phyloP scores from a whole-genome alignment of 2,329 filamentous ascomycete species.

The Arthrocladium fulminans region DNA sequence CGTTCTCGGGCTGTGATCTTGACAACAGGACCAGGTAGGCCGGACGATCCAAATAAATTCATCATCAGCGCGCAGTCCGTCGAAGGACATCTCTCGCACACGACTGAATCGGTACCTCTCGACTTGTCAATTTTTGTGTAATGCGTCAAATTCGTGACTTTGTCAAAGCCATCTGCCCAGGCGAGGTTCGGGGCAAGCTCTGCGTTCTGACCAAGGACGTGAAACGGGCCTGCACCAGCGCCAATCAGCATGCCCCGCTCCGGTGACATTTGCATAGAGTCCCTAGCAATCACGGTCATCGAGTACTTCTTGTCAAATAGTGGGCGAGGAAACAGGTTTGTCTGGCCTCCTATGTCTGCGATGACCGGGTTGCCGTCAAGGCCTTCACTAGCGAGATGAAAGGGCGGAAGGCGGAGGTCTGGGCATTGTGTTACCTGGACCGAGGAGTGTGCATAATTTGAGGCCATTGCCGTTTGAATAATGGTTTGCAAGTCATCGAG shows the following conservation, averaged over 20 bases:
- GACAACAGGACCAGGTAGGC: conserved; percentile 29
- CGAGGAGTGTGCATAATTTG: not conserved
- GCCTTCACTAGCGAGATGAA: conserved; percentile 32
- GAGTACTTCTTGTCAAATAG: conserved; percentile 30
- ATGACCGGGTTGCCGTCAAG: conserved; percentile 33
- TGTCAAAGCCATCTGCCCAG: conserved; percentile 21
- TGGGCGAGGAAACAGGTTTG: conserved; percentile 33
- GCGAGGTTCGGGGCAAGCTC: conserved; percentile 36
- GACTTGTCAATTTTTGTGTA: conserved; percentile 23
- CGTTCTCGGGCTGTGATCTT: conserved; percentile 30
- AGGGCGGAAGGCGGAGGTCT: conserved; percentile 32
- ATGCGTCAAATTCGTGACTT: conserved; percentile 24
- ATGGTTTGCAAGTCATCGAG: not conserved
- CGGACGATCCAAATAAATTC: conserved; percentile 35
- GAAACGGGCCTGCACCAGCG: conserved; percentile 37
- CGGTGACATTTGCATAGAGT: conserved; percentile 30
- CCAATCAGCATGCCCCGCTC: conserved; percentile 31
- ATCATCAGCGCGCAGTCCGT: conserved; percentile 36
- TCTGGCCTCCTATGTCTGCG: conserved; percentile 39
- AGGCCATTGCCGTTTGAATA: not conserved
- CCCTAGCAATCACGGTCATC: conserved; percentile 25
- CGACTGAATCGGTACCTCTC: conserved; percentile 17
- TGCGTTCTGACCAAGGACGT: conserved; percentile 35
- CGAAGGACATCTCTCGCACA: conserved; percentile 18
- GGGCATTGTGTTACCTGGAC: conserved; percentile 14